Evolutionary conservation across 2,329 filamentous ascomycete genomes (phyloP).

Genomic region (Xylariaceae sp.): DNA sequence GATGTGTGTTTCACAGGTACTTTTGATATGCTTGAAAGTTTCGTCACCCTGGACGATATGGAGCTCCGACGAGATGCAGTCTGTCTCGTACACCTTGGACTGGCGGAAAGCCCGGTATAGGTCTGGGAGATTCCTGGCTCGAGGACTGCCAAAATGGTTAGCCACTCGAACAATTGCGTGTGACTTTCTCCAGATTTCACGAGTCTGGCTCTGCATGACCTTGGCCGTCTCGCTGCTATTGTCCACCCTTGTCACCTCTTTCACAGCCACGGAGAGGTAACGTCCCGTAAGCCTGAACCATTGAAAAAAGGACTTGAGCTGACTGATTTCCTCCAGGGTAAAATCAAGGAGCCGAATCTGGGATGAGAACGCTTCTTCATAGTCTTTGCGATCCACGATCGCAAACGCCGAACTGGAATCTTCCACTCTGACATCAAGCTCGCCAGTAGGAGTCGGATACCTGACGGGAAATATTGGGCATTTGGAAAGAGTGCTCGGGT

Average conservation of each 20-base stretch:
- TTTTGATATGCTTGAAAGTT: not conserved
- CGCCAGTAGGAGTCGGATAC: conserved; percentile 13
- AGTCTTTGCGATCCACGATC: conserved; percentile 30
- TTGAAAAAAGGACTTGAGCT: conserved; percentile 27
- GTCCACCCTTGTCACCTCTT: conserved; percentile 28
- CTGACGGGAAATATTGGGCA: conserved; percentile 24
- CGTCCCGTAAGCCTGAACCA: conserved; percentile 31
- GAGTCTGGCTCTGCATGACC: too few relatives aligned
- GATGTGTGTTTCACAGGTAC: conserved; percentile 23
- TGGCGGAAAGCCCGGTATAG: conserved; percentile 21
- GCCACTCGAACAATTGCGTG: too few relatives aligned
- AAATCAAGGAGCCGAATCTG: conserved; percentile 33
- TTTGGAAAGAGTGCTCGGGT: not conserved
- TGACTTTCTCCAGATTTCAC: too few relatives aligned
- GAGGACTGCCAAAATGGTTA: conserved; percentile 27
- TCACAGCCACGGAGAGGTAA: conserved; percentile 31
- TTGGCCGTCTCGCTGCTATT: conserved; percentile 21
- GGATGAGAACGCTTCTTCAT: conserved; percentile 24
- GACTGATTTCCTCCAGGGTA: conserved; percentile 28
- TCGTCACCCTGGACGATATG: not conserved
- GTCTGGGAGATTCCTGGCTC: conserved; percentile 1
- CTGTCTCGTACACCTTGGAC: conserved; percentile 26
- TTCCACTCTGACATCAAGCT: conserved; percentile 8
- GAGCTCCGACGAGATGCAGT: conserved; percentile 1
- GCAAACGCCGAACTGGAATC: conserved; percentile 25